phyloP scores from a whole-genome alignment of 345 rosid species.

The Linum tenue region DNA sequence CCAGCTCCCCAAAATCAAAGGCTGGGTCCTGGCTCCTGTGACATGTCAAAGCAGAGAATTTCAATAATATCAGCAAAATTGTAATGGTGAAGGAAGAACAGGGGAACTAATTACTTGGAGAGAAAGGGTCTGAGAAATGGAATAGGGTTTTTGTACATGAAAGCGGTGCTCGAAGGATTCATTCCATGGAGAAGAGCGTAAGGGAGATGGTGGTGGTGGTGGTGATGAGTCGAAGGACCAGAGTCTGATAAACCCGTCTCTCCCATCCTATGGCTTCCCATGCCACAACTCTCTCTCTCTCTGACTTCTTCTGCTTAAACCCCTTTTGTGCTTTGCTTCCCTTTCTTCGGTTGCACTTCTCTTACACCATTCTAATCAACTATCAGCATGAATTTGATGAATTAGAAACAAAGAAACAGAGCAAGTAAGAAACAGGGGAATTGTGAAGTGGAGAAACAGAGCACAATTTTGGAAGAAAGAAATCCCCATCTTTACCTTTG shows the following conservation, averaged over 20 bases:
- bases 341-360: conserved; percentile 21
- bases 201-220: conserved; percentile 44
- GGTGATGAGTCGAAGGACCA: conserved; percentile 59
- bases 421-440: conserved; percentile 27
- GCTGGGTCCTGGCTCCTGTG: conserved; percentile 66
- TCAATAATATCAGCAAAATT: background rate
- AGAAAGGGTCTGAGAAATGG: background rate
- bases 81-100: conserved; percentile 6
- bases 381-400: conserved; percentile 1
- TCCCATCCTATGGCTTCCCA: conserved; percentile 75
- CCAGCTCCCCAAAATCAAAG: conserved; percentile 95
- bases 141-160: conserved; percentile 36
- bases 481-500: no score
- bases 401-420: conserved; percentile 12
- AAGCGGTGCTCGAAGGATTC: conserved; percentile 41
- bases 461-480: no score
- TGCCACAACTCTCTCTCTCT: conserved; percentile 54
- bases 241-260: conserved; percentile 60
- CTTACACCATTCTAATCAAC: conserved; percentile 20
- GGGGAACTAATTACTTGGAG: background rate
- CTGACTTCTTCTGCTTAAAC: conserved; percentile 15
- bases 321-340: background rate
- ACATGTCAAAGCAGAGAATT: conserved; percentile 1
- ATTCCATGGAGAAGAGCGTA: conserved; percentile 64
- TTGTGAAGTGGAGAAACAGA: background rate